Base-by-base conservation (phyloP, 2,329 filamentous ascomycete species). In the Ophiocordyceps australis region DNA sequence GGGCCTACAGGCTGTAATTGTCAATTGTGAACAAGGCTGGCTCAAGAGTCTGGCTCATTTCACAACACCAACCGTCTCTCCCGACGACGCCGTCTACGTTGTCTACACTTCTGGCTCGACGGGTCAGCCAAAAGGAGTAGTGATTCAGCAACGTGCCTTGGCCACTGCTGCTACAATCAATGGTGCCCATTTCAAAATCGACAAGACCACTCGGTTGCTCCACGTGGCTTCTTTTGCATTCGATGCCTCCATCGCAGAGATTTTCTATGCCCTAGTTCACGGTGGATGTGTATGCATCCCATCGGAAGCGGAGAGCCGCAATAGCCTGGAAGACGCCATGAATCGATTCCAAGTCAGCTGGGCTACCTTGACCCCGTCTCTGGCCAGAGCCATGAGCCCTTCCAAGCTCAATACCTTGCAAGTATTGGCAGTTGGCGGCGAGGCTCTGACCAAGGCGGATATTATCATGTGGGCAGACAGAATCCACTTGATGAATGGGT, bases 401-500 rank as follows among this genome's bases (percentile, higher is more conserved):
- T 22, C 27, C 7, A 24, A 28, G 17, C 12, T 36, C 9, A 18
- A 22, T 13, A 27, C 25, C 10, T 19, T 44, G 9, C 25, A 32
- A 18, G 33, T 24, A 8, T n/a, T 44, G 18, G 25, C 31, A 9
- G 23, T 41, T 11, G 36, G 33, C 8, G 41, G 40, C n/a, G 41
- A 44, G 20, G 25, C 27, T 9, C 14, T 31, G 10, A 30, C 31
- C 26, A 46, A 54, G 44, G 47, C 45, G 6, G 27, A 21, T 38
- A 43, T 28, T 39, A 13, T 28, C 32, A 18, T 28, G 29, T 25
- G 28, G 31, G 14, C 29, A 5, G 14, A 31, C 7, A 29, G 17
- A 12, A 35, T 41, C 47, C 19, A 41, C 41, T 30, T 54, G 21
- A 33, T 52, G 27, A 54, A 55, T 37, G 49, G 39, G 1, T 59